Evolutionary conservation across 1,284 basidiomycete species (phyloP), one percentile per base, ranked within the genome.

Genomic region (Chalciporus sp.): DNA sequence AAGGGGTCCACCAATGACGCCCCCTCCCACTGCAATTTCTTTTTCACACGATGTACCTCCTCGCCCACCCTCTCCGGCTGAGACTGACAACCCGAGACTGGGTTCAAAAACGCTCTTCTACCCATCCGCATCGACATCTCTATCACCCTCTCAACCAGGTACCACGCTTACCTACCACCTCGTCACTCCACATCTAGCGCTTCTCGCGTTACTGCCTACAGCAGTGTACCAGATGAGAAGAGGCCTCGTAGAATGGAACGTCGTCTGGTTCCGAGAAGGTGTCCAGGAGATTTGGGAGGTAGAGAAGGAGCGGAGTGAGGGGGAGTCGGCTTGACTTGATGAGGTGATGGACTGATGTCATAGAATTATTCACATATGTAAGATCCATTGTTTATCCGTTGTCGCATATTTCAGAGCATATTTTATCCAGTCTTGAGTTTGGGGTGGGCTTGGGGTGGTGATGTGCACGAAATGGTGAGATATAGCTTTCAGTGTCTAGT

Each of bases 181-280:
- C 57, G 86, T 96, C 61, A 94, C 92, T 40, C 82, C 84, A 63
- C 85, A 81, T 53, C 74, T 98, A 5, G 93, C 92, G 0, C 77
- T 98, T 39, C 79, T 98, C 43, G 88, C 90, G 2, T 74, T 96
- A 44, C 71, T 97, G 12, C 88, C 92, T 17, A 91, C 92, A 1
- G 78, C 84, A 41, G 86, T 92, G 16, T 94, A 87, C 67, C 87
- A 93, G 52, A 80, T 82, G 51, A 80, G 89, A 57, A 77, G 91
- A 20, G 93, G 92, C 16, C 77, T 95, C 57, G 83, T 98, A 42
- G 95, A 98, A 70, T 96, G 93, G 73, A 98, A 98, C 64, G 86
- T 98, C 6, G 88, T 94, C 19, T 93, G 91, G 71, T 89, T 98
- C 70, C 73, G 88, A 56, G 86, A 91, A 67, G 88, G 88, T 1